These are phyloP conservation scores for Emmonsiellopsis sp. DNA, from an alignment of 2,329 filamentous ascomycete species.

Conservation along the genomic window DNA sequence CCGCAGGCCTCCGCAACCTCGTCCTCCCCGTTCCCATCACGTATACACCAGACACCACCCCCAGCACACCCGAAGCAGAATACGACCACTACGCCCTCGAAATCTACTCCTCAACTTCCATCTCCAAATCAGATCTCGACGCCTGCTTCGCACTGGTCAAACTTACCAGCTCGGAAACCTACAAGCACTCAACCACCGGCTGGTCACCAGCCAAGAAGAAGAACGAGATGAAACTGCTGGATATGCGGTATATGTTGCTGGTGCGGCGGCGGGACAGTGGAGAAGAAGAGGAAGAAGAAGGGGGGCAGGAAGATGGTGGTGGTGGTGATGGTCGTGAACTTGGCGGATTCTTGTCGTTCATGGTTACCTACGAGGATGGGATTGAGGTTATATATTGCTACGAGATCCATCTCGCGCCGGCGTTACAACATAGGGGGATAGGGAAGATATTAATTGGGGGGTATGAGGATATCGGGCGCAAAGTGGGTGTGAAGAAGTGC, in stretches of 20 bases:
- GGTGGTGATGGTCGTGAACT: constrained; percentile 3
- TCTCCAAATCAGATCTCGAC: constrained; percentile 35
- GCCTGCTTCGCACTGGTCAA: constrained; percentile 47
- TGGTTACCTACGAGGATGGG: constrained; percentile 48
- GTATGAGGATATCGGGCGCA: constrained; percentile 40
- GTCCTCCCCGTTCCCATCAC: constrained; percentile 8
- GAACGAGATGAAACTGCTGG: constrained; percentile 48
- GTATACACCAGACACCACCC: constrained; percentile 4
- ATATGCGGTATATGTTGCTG: constrained; percentile 52
- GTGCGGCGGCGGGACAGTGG: constrained; percentile 11
- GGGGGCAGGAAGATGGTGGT: neutral
- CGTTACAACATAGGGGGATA: constrained; percentile 40
- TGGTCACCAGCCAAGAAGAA: constrained; percentile 48
- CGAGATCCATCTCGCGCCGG: constrained; percentile 47
- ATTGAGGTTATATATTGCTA: constrained; percentile 55
- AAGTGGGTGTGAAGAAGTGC: constrained; percentile 42
- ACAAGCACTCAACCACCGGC: constrained; percentile 42
- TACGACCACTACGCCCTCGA: constrained; percentile 16
- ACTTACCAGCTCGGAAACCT: constrained; percentile 45
- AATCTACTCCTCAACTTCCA: constrained; percentile 26
- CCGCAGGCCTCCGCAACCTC: constrained; percentile 9
- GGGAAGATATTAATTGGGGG: constrained; percentile 42
- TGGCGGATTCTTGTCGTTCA: constrained; percentile 44
- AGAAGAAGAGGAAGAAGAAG: neutral
- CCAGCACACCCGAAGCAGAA: neutral